Conservation (phyloP, 1,284 basidiomycete genomes). For the Austroboletus rostrupii region DNA sequence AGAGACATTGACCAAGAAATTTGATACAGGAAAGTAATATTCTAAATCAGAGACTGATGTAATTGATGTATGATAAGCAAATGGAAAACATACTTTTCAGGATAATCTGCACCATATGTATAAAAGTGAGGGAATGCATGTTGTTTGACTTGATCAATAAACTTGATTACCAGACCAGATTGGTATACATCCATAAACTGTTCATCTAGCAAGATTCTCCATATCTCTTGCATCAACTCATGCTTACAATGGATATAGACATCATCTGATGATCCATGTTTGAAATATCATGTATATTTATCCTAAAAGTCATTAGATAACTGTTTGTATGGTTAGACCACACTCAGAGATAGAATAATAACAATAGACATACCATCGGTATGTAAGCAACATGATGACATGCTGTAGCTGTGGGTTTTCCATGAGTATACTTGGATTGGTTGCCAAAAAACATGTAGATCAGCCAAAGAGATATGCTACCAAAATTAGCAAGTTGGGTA, state of each 20-base stretch:
- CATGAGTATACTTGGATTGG: background rate
- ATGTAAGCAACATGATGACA: background rate
- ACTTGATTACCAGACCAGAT: background rate
- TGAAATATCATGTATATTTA: background rate
- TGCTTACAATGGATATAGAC: background rate
- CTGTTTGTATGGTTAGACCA: too few relatives aligned
- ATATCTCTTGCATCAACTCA: background rate
- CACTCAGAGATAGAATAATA: too few relatives aligned
- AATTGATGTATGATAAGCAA: too few relatives aligned
- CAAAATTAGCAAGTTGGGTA: background rate
- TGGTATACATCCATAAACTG: background rate
- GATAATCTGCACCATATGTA: background rate
- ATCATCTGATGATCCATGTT: background rate
- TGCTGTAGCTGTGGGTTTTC: background rate
- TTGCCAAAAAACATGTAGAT: background rate
- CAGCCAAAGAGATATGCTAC: background rate
- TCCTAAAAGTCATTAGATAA: background rate
- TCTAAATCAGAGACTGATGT: background rate
- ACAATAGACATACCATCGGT: background rate
- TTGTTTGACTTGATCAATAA: background rate
- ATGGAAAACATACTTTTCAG: background rate
- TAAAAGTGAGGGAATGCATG: background rate
- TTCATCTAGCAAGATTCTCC: background rate
- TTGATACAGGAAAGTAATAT: constrained; percentile 1
- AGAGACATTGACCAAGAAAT: background rate